Base-by-base conservation (phyloP, 495 filamentous ascomycete genomes). In the Podospora pseudoanserina region DNA sequence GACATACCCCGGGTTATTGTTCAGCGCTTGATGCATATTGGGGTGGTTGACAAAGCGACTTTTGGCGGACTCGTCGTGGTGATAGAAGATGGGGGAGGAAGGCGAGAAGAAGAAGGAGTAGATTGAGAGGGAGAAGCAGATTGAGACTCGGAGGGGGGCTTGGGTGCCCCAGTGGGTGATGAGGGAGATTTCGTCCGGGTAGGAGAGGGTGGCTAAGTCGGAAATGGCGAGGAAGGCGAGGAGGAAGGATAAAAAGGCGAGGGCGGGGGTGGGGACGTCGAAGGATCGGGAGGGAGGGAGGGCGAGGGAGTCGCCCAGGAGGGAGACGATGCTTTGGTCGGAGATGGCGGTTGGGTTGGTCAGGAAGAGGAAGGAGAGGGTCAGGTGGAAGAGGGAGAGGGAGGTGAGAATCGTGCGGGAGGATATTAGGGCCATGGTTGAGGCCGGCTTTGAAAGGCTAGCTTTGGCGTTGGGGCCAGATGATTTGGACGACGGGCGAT, bases 361-460 rank as follows among this genome's bases (percentile, higher is more conserved):
- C 74, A 93, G 84, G 80, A 96, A 89, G 84, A 93, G 92, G 78
- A 89, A 93, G 74, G 87, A 90, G 28, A 94, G 84, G 20, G 91
- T 90, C 68, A 95, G 78, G 78, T 94, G 89, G 82, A 94, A 90
- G 77, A 96, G 84, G 71, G 88, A 90, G 68, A 96, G 81, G 49
- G 86, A 87, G 71, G 91, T 89, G 68, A 97, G 86, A 72, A 96
- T 88, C 2, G 89, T 88, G 75, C 86, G 88, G 67, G 87, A 87
- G 7, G 91, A 92, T 71, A 97, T 80, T 69, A 95, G 80, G 56
- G 87, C 90, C 93, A 97, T 97, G 71, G n/a, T 34, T 83, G 70
- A 15, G n/a, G 55, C 23, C 55, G n/a, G 19, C 23, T 58, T 58
- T 58, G n/a, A 2, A 60, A 18, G 55, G 59, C 27, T 5, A 18